Percentiles rank a stretch among this genome's conserved stretches.
Conservation (phyloP, 768 basidiomycete genomes). For the Trametes villosa region DNA sequence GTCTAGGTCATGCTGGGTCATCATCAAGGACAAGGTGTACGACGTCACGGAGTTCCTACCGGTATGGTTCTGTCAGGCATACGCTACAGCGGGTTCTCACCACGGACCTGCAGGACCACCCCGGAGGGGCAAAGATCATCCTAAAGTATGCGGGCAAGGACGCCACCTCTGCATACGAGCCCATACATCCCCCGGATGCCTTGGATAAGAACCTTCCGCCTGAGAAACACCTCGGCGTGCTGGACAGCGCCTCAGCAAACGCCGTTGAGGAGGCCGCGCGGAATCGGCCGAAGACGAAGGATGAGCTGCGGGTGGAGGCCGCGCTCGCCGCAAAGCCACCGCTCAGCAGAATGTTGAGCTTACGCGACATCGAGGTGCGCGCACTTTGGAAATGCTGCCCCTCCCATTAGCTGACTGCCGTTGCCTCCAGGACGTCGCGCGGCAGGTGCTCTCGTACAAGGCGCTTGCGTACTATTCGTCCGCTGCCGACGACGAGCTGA, state of each 20-base stretch:
- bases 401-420: not conserved
- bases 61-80: conserved; percentile 40
- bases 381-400: not conserved
- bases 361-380: conserved; percentile 82
- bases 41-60: conserved; percentile 82
- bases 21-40: conserved; percentile 81
- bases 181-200: conserved; percentile 85
- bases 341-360: conserved; percentile 68
- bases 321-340: conserved; percentile 67
- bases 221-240: conserved; percentile 72
- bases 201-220: conserved; percentile 71
- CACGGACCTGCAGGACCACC: conserved; percentile 61
- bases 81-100: not conserved
- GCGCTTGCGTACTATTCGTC: conserved; percentile 87
- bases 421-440: conserved; percentile 62
- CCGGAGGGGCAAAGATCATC: conserved; percentile 83
- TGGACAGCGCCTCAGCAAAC: conserved; percentile 52
- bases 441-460: conserved; percentile 69
- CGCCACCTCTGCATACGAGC: conserved; percentile 76
- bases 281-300: conserved; percentile 55
- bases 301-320: conserved; percentile 68
- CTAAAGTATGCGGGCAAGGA: conserved; percentile 84
- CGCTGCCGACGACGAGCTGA: conserved; percentile 82
- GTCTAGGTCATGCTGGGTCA: conserved; percentile 82
- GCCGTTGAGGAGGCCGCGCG: conserved; percentile 61